A percentile compares a stretch with the other conserved stretches of the same genome.
Evolutionary conservation across 1,284 basidiomycete genomes (phyloP).

Genomic region (Porodaedalea pini): DNA sequence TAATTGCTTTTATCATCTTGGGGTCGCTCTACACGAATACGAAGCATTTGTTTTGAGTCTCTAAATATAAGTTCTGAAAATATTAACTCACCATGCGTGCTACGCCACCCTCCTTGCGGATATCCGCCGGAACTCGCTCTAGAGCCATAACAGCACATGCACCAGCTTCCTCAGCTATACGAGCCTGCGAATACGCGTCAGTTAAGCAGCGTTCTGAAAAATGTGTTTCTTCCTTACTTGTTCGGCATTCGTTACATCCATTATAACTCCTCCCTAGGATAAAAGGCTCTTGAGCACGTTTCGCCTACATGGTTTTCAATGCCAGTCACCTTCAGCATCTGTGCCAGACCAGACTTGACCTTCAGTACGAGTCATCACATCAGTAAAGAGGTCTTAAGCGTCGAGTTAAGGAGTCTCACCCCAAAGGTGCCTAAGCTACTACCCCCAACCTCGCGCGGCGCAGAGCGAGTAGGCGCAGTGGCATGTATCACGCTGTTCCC

Average conservation of each 20-base stretch:
- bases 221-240: constrained; percentile 46
- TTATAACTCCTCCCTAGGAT: constrained; percentile 80
- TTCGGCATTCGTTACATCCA: constrained; percentile 86
- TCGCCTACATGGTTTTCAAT: neutral
- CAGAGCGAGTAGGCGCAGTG: constrained; percentile 5
- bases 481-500: neutral
- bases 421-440: constrained; percentile 81
- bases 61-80: neutral
- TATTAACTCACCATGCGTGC: constrained; percentile 76
- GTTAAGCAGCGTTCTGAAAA: neutral
- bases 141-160: constrained; percentile 98
- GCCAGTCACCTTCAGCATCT: constrained; percentile 81
- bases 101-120: constrained; percentile 86
- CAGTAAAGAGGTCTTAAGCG: neutral
- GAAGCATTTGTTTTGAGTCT: too few species aligned
- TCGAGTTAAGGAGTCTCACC: constrained; percentile 37
- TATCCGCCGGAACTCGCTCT: constrained; percentile 95
- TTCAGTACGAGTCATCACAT: constrained; percentile 28
- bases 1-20: constrained; percentile 95
- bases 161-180: constrained; percentile 96
- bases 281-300: constrained; percentile 1
- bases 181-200: constrained; percentile 55
- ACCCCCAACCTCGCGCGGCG: constrained; percentile 34
- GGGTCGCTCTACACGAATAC: constrained; percentile 73
- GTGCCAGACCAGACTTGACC: constrained; percentile 92